Evolutionary conservation across 139 green algal species (phyloP).

Genomic region (Chloropicon primus): DNA sequence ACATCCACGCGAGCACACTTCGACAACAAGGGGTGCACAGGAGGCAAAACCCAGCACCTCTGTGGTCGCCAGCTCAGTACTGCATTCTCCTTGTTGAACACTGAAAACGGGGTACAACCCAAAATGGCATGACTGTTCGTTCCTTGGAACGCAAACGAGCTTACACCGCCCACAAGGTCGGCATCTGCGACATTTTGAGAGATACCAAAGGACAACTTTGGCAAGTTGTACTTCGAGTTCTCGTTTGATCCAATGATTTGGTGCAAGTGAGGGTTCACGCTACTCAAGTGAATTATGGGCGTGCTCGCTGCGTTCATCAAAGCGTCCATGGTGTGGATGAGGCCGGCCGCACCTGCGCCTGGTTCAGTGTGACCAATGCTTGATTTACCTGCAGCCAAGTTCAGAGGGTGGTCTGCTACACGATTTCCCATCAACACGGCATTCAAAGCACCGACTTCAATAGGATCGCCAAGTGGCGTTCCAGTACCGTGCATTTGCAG

Average conservation of each 20-base stretch:
- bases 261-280: conserved; percentile 13
- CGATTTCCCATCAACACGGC: conserved; percentile 12
- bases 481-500: conserved; percentile 74
- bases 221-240: background rate
- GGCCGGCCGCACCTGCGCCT: conserved; percentile 51
- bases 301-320: background rate
- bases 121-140: conserved; percentile 60
- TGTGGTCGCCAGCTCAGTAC: background rate
- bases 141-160: conserved; percentile 71
- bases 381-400: conserved; percentile 6
- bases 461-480: conserved; percentile 67
- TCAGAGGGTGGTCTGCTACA: background rate
- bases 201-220: background rate
- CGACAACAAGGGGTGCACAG: conserved; percentile 27
- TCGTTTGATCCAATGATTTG: conserved; percentile 7
- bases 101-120: background rate
- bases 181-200: background rate
- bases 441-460: conserved; percentile 59
- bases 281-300: conserved; percentile 9
- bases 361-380: conserved; percentile 19
- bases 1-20: background rate
- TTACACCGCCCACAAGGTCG: conserved; percentile 24
- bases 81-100: background rate
- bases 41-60: conserved; percentile 14
- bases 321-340: conserved; percentile 14